Evolutionary conservation across 805 yeast species (phyloP), one percentile per base, ranked within the genome.

Genomic region (Candida railenensis): DNA sequence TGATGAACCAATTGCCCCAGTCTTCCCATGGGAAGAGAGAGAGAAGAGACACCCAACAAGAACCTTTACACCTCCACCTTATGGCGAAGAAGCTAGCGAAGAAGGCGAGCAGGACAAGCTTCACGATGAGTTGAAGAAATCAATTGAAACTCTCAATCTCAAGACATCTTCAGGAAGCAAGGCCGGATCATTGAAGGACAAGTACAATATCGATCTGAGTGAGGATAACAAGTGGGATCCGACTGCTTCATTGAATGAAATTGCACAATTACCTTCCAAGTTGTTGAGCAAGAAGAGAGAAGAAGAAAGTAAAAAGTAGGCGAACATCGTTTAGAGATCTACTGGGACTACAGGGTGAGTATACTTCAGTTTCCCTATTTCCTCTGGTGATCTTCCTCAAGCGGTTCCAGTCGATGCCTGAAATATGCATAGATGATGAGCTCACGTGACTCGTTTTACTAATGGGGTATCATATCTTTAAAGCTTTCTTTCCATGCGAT

Each of bases 11-110:
- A 42, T 37, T 30, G 42, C 55, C 9, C 48, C 53, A 22, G 45
- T 65, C 2, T 65, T 65, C 51, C 69, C 69, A 0, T 65, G 69
- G 69, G 69, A 65, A 48, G 48, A 54, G 11, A 48, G 65, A 21
- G 55, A 52, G 3, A 44, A 46, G 7, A 48, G 48, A 14, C 52
- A 46, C 16, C 58, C 69, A 15, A 58, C 66, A 12, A 52, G 69
- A 43, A 59, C 57, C 11, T 65, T 65, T 48, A 44, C 56, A 32
- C 36, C 45, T 5, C 28, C 46, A 1, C 46, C 28, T 11, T 43
- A 34, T 8, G 45, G 43, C 19, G 45, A 37, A 33, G 43, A 40
- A 15, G 15, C 3, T 22, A 12, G 28, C 19, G 15, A 20, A 18
- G 39, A 34, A 9, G n/a, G 25, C 16, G 28, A 38, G 34, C n/a